A percentile compares a stretch with the other conserved stretches of the same genome.
Conservation (phyloP, 2,329 filamentous ascomycete species). For the Pseudogymnoascus sp. region DNA sequence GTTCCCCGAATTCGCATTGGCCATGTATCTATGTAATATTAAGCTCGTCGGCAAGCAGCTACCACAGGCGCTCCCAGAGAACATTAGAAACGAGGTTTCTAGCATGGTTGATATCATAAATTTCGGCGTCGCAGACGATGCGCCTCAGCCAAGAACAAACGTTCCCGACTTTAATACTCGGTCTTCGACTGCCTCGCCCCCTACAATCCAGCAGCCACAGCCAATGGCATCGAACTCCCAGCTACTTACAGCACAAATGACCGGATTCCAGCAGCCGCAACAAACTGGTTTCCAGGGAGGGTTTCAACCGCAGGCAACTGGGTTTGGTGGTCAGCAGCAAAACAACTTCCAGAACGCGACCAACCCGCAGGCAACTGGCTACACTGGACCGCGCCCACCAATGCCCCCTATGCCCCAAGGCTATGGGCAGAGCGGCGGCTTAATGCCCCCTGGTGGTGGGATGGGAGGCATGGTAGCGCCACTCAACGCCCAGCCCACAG, state of each 20-base stretch:
- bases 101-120: conserved; percentile 99
- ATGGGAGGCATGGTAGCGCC: conserved; percentile 45
- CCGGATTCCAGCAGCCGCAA: conserved; percentile 54
- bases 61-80: conserved; percentile 68
- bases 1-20: conserved; percentile 93
- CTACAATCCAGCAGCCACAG: conserved; percentile 59
- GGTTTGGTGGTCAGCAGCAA: conserved; percentile 54
- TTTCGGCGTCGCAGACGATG: conserved; percentile 78
- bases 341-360: conserved; percentile 61
- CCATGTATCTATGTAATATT: conserved; percentile 97
- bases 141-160: conserved; percentile 47
- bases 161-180: conserved; percentile 61
- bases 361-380: conserved; percentile 70
- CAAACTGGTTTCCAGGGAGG: conserved; percentile 38
- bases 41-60: conserved; percentile 80
- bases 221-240: conserved; percentile 66
- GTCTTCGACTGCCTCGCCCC: conserved; percentile 40
- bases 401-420: conserved; percentile 75
- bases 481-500: conserved; percentile 89
- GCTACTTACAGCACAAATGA: conserved; percentile 58
- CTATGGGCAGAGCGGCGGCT: conserved; percentile 55
- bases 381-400: conserved; percentile 69
- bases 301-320: conserved; percentile 39
- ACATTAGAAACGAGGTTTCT: conserved; percentile 90
- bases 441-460: conserved; percentile 53